Conservation (phyloP, 495 filamentous ascomycete species). For the Neurospora sp. region DNA sequence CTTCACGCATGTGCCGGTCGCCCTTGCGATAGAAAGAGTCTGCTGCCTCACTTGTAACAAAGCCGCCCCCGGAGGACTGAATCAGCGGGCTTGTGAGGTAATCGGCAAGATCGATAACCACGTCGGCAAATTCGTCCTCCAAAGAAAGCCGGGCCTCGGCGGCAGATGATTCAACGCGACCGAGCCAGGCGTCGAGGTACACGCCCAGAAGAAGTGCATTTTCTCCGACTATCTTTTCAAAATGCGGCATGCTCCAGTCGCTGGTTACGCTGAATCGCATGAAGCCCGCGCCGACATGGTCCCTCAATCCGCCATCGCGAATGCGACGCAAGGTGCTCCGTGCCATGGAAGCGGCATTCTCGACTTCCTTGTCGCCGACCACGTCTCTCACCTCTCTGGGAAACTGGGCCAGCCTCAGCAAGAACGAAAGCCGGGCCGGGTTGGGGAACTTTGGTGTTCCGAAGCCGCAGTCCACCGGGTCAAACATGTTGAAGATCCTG, state of each 20-base stretch:
- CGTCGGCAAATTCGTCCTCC: conserved; percentile 57
- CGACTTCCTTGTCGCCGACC: conserved; percentile 72
- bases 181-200: conserved; percentile 80
- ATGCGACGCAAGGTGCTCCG: conserved; percentile 72
- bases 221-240: conserved; percentile 98
- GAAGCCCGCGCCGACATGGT: conserved; percentile 86
- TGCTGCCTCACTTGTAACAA: conserved; percentile 84
- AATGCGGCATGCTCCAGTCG: conserved; percentile 89
- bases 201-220: conserved; percentile 79
- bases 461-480: conserved; percentile 72
- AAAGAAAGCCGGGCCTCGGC: not conserved
- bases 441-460: conserved; percentile 84
- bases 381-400: conserved; percentile 67
- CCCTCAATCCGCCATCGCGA: conserved; percentile 77
- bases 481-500: conserved; percentile 70
- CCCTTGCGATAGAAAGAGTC: conserved; percentile 69
- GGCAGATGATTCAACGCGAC: conserved; percentile 45
- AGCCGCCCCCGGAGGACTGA: conserved; percentile 58
- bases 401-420: conserved; percentile 66
- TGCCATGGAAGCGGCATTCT: conserved; percentile 69
- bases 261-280: conserved; percentile 80
- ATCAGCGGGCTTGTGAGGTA: conserved; percentile 69
- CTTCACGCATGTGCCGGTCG: conserved; percentile 81
- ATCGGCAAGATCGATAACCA: conserved; percentile 71
- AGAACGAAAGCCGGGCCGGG: conserved; percentile 71